A percentile compares a stretch with the other conserved stretches of the same genome.
Conservation (phyloP, 2,329 filamentous ascomycete species). For the Trichoderma sp. region DNA sequence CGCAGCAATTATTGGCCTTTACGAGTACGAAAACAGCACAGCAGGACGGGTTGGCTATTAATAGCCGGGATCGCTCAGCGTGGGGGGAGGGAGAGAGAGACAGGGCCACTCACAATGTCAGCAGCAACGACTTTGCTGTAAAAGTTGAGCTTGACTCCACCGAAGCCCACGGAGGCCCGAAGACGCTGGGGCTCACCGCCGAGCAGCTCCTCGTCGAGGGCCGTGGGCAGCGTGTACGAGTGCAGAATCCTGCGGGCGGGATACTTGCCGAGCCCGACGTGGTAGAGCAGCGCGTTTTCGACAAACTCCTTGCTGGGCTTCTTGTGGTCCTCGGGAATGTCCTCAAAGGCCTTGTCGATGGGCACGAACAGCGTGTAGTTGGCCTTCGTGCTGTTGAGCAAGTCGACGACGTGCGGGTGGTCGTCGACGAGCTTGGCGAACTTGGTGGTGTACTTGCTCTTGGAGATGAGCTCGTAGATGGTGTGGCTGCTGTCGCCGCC, state of each 20-base stretch:
- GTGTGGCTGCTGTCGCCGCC: slow-evolving; percentile 47
- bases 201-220: slow-evolving; percentile 60
- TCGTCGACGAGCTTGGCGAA: slow-evolving; percentile 75
- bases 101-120: slow-evolving; percentile 62
- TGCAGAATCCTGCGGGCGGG: slow-evolving; percentile 66
- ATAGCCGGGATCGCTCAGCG: slow-evolving; percentile 21
- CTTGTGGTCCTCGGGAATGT: slow-evolving; percentile 53
- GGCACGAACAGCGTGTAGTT: slow-evolving; percentile 86
- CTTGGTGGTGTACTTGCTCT: slow-evolving; percentile 74
- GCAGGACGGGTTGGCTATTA: slow-evolving; percentile 15
- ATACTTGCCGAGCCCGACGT: slow-evolving; percentile 69
- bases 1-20: not conserved
- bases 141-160: slow-evolving; percentile 74
- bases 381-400: slow-evolving; percentile 71
- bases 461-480: slow-evolving; percentile 77
- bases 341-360: slow-evolving; percentile 72
- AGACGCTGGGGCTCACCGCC: slow-evolving; percentile 72
- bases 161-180: slow-evolving; percentile 63
- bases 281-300: slow-evolving; percentile 72
- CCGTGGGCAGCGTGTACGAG: slow-evolving; percentile 74
- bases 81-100: too few relatives aligned
- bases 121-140: slow-evolving; percentile 69
- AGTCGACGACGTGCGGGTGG: slow-evolving; percentile 68
- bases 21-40: not conserved
- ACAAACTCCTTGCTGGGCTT: slow-evolving; percentile 72